A percentile compares a stretch with the other conserved stretches of the same genome.
Conservation (phyloP, 1,284 basidiomycete genomes). For the Caloboletus firmus region DNA sequence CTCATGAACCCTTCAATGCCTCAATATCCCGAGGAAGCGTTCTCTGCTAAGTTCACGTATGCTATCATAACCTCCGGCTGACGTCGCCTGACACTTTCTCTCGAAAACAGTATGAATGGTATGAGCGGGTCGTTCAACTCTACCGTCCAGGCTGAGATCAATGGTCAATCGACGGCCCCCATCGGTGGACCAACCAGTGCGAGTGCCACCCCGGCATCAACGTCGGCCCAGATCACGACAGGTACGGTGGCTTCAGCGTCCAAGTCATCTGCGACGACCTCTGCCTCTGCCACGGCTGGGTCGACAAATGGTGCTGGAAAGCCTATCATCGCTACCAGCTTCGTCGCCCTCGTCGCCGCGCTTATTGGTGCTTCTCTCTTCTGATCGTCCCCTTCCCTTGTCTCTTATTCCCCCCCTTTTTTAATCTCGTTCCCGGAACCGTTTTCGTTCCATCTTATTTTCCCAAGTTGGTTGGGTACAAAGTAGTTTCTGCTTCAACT, state of each 20-base stretch:
- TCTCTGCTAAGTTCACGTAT: constrained; percentile 79
- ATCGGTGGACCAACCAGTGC: constrained; percentile 37
- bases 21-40: constrained; percentile 63
- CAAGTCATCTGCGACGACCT: constrained; percentile 12
- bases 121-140: constrained; percentile 69
- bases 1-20: constrained; percentile 52
- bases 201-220: constrained; percentile 9
- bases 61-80: constrained; percentile 19
- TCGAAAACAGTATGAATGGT: constrained; percentile 46
- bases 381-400: constrained; percentile 9
- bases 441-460: background rate
- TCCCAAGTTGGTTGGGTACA: too few relatives aligned
- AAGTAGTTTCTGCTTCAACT: background rate
- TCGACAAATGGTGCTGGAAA: constrained; percentile 25
- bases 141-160: constrained; percentile 53
- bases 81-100: background rate
- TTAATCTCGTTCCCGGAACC: background rate
- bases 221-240: background rate
- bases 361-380: constrained; percentile 24
- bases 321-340: constrained; percentile 18
- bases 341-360: constrained; percentile 22
- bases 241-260: constrained; percentile 7
- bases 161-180: constrained; percentile 57
- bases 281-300: constrained; percentile 15
- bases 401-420: too few relatives aligned